Evolutionary conservation across 116 monocot genomes (phyloP), one percentile per base, ranked within the genome.

Genomic region (Phalaenopsis hybrid): DNA sequence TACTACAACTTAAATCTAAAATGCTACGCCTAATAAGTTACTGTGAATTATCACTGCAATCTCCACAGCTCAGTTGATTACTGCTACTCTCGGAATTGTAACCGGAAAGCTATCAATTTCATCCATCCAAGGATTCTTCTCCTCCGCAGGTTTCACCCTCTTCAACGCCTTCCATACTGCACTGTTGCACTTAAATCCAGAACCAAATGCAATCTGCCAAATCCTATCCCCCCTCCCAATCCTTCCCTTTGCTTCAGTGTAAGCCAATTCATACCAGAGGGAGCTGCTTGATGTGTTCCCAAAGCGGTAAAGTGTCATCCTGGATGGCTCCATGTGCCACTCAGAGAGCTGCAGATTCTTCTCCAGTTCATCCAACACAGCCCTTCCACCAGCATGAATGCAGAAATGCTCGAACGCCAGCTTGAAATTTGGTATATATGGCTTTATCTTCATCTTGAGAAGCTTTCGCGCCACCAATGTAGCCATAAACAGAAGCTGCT

Each of bases 241-340:
- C 81, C 86, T 68, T 41, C 86, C 86, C 78, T 89, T 89, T 21
- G 89, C 86, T 81, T 89, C 86, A 1, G 63, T 63, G 77, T 89
- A 86, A 3, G 86, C 86, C 63, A 89, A 57, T 67, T 89, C 89
- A 41, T 89, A 89, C 89, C 89, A 89, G 31, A 86, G 80, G 44
- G 89, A 89, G 72, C 86, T 84, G 79, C 86, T 89, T 10, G 86
- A 86, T 7, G 89, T 89, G 89, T 89, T 89, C 34, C 86, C 89
- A 43, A 86, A 89, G 45, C 86, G 37, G 49, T 89, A 83, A 1
- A 86, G 61, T 33, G 84, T 86, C 83, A 83, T 86, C 78, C 89
- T 75, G 5, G 89, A 89, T 20, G 89, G 79, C 69, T 89, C 89
- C 84, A 89, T 84, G 79, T 89, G 86, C 84, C 79, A 81, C 46